Conservation (phyloP, 352 stramenopile genomes). For the Phytophthora palmivora region DNA sequence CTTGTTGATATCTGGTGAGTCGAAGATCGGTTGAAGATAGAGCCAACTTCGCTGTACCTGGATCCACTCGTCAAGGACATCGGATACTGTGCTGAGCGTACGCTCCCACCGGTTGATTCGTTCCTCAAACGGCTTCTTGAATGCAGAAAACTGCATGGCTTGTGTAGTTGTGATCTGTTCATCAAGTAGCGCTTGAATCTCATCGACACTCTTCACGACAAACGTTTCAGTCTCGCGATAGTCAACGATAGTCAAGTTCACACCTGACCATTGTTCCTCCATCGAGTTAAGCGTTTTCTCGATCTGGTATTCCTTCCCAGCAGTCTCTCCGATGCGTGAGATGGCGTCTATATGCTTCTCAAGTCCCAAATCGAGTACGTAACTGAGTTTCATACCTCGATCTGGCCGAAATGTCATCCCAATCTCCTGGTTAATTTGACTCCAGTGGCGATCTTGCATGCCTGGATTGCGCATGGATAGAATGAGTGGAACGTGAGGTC, state of each 20-base stretch:
- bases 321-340: slow-evolving; percentile 92
- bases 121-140: slow-evolving; percentile 96
- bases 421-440: slow-evolving; percentile 90
- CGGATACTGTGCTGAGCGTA: slow-evolving; percentile 89
- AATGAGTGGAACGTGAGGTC: slow-evolving; percentile 91
- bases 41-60: slow-evolving; percentile 95
- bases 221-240: slow-evolving; percentile 94
- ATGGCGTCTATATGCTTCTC: slow-evolving; percentile 90
- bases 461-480: slow-evolving; percentile 90
- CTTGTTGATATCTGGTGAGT: slow-evolving; percentile 96
- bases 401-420: slow-evolving; percentile 86
- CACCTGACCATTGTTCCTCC: slow-evolving; percentile 89
- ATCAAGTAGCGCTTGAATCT: slow-evolving; percentile 93
- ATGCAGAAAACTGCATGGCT: slow-evolving; percentile 95
- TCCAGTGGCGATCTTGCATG: slow-evolving; percentile 95
- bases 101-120: slow-evolving; percentile 93
- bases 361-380: slow-evolving; percentile 87
- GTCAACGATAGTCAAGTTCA: slow-evolving; percentile 87
- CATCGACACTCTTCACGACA: slow-evolving; percentile 94
- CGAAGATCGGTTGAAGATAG: slow-evolving; percentile 97
- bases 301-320: slow-evolving; percentile 95
- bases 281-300: slow-evolving; percentile 94
- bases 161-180: slow-evolving; percentile 97
- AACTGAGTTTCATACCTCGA: slow-evolving; percentile 82
- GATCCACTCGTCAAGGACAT: slow-evolving; percentile 96